Percentiles rank a stretch among this genome's conserved stretches.
Evolutionary conservation across 768 basidiomycete genomes (phyloP).

Genomic region (Tricholoma matsutake): DNA sequence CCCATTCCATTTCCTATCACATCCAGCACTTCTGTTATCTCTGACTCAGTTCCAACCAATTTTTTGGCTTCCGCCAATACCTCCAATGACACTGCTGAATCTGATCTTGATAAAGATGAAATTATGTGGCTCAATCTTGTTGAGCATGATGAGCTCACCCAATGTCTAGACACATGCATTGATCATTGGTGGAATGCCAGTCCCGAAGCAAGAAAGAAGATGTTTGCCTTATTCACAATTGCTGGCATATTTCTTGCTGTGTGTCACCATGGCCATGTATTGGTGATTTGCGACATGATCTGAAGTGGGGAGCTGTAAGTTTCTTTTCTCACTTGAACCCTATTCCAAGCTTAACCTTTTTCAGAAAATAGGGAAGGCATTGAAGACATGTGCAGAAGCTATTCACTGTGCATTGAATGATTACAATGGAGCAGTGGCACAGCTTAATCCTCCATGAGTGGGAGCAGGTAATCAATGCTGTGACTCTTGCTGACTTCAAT

Average conservation of each 20-base stretch:
- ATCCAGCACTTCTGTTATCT: neutral
- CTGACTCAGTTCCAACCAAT: neutral
- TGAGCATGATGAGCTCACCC: conserved; percentile 11
- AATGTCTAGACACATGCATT: conserved; percentile 12
- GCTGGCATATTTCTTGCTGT: neutral
- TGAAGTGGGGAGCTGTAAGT: no score
- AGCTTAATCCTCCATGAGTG: neutral
- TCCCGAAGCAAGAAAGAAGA: conserved; percentile 15
- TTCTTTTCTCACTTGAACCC: neutral
- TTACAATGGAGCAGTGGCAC: no score
- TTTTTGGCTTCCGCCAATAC: neutral
- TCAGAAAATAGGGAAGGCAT: no score
- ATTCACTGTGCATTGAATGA: conserved; percentile 18
- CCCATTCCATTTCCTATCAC: neutral
- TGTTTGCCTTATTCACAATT: conserved; percentile 2
- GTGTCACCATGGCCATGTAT: no score
- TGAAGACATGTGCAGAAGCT: no score
- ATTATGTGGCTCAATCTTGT: conserved; percentile 16
- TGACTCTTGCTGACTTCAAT: no score
- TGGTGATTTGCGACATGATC: no score
- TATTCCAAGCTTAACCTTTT: neutral
- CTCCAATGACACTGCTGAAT: neutral
- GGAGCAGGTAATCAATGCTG: neutral
- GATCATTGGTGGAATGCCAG: conserved; percentile 7
- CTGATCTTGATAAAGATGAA: conserved; percentile 3